Conservation (phyloP, 2,329 filamentous ascomycete species). For the Aphanoascus verrucosus region DNA sequence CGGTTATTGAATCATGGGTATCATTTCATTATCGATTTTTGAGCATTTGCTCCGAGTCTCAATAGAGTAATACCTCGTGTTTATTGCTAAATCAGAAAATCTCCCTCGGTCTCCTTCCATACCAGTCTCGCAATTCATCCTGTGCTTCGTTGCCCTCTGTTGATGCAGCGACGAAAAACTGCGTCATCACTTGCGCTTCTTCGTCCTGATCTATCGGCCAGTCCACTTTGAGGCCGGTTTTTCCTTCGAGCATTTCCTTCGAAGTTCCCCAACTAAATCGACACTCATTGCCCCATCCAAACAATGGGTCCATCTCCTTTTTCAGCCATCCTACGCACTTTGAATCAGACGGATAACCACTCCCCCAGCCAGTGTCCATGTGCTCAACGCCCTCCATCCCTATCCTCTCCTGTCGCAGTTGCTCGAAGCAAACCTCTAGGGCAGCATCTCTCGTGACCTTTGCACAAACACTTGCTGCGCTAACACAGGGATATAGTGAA, state of each 20-base stretch:
- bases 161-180: slow-evolving; percentile 53
- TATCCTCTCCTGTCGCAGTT: slow-evolving; percentile 33
- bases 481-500: slow-evolving; percentile 82
- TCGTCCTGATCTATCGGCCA: slow-evolving; percentile 70
- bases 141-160: slow-evolving; percentile 37
- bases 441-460: slow-evolving; percentile 92
- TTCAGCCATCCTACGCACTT: slow-evolving; percentile 73
- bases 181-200: slow-evolving; percentile 55
- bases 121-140: slow-evolving; percentile 74
- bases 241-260: slow-evolving; percentile 82
- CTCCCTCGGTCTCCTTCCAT: slow-evolving; percentile 58
- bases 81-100: slow-evolving; percentile 47
- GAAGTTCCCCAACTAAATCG: slow-evolving; percentile 93
- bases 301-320: slow-evolving; percentile 78
- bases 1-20: not conserved
- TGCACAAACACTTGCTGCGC: slow-evolving; percentile 84
- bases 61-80: not conserved
- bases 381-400: slow-evolving; percentile 24
- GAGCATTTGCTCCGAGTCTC: not conserved
- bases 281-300: slow-evolving; percentile 90
- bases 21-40: not conserved
- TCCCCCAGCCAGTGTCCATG: slow-evolving; percentile 59
- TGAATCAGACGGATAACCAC: slow-evolving; percentile 82
- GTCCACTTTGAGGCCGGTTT: slow-evolving; percentile 60
- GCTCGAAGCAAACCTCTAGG: slow-evolving; percentile 64